phyloP scores from a whole-genome alignment of 192 early-diverging fungal species.

The Geosiphon pyriformis region DNA sequence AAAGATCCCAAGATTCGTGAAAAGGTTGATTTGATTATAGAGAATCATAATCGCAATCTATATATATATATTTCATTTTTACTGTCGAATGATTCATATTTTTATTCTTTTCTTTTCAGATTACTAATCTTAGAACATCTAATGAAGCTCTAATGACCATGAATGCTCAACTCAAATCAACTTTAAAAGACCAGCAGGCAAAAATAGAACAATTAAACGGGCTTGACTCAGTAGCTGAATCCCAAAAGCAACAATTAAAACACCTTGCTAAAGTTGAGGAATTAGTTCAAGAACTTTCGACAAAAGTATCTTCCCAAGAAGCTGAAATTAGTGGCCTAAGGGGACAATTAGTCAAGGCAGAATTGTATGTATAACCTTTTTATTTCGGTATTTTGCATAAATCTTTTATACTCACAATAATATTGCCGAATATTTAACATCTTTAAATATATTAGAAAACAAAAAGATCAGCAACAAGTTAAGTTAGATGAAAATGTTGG shows the following conservation, averaged over 20 bases:
- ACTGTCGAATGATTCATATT: background rate
- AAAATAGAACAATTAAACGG: background rate
- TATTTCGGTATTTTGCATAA: background rate
- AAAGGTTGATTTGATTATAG: background rate
- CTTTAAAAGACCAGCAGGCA: slow-evolving; percentile 3
- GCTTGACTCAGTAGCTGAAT: background rate
- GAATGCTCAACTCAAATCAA: slow-evolving; percentile 1
- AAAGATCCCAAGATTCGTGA: slow-evolving; percentile 11
- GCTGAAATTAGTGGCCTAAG: slow-evolving; percentile 8
- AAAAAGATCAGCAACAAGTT: slow-evolving; percentile 17
- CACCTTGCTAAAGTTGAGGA: slow-evolving; percentile 14
- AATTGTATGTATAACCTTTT: slow-evolving; percentile 17
- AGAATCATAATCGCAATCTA: background rate
- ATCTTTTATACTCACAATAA: background rate
- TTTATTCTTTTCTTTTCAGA: background rate
- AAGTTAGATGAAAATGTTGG: background rate
- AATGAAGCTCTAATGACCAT: slow-evolving; percentile 9
- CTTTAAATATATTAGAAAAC: background rate
- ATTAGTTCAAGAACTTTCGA: slow-evolving; percentile 3
- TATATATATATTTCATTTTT: background rate
- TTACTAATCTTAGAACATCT: slow-evolving; percentile 18
- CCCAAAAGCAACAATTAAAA: slow-evolving; percentile 14
- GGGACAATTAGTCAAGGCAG: background rate
- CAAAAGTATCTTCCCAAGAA: slow-evolving; percentile 13
- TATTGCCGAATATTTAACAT: background rate